phyloP scores from a whole-genome alignment of 768 basidiomycete genomes.

The Termitomyces bulborhizus region DNA sequence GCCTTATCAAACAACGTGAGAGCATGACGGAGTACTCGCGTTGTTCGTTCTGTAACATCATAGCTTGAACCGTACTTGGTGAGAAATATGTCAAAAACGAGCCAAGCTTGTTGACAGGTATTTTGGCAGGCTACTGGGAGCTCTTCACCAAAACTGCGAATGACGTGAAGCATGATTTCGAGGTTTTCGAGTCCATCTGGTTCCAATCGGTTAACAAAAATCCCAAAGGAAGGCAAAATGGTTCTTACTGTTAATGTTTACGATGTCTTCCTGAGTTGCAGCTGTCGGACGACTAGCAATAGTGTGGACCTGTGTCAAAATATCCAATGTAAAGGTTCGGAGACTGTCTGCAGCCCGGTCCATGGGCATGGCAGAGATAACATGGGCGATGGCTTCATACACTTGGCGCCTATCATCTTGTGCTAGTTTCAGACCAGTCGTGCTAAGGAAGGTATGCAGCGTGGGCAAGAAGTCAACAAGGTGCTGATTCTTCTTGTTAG shows the following conservation, averaged over 20 bases:
- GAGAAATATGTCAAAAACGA: slow-evolving; percentile 76
- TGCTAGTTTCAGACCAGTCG: slow-evolving; percentile 69
- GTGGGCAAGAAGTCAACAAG: slow-evolving; percentile 89
- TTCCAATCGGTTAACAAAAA: not conserved
- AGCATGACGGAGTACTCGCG: slow-evolving; percentile 79
- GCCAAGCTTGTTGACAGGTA: slow-evolving; percentile 78
- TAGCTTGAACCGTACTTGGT: slow-evolving; percentile 71
- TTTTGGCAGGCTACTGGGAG: slow-evolving; percentile 75
- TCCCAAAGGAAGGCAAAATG: not conserved
- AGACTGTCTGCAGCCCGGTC: slow-evolving; percentile 82
- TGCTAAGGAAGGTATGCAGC: slow-evolving; percentile 80
- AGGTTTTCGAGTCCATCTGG: slow-evolving; percentile 87
- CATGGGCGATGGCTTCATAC: slow-evolving; percentile 92
- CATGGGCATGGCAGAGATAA: slow-evolving; percentile 93
- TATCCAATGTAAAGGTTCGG: slow-evolving; percentile 79
- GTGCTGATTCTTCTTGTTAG: slow-evolving; percentile 43
- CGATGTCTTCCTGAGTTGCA: slow-evolving; percentile 66
- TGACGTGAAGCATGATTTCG: slow-evolving; percentile 83
- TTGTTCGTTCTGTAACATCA: slow-evolving; percentile 75
- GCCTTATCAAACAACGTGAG: slow-evolving; percentile 72
- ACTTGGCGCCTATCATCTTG: slow-evolving; percentile 90
- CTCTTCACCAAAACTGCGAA: slow-evolving; percentile 77
- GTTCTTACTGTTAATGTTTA: slow-evolving; percentile 58
- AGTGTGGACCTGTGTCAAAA: slow-evolving; percentile 70
- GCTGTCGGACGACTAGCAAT: slow-evolving; percentile 46